A percentile compares a stretch with the other conserved stretches of the same genome.
Evolutionary conservation across 495 filamentous ascomycete species (phyloP).

Genomic region (Aspergillus diversus): DNA sequence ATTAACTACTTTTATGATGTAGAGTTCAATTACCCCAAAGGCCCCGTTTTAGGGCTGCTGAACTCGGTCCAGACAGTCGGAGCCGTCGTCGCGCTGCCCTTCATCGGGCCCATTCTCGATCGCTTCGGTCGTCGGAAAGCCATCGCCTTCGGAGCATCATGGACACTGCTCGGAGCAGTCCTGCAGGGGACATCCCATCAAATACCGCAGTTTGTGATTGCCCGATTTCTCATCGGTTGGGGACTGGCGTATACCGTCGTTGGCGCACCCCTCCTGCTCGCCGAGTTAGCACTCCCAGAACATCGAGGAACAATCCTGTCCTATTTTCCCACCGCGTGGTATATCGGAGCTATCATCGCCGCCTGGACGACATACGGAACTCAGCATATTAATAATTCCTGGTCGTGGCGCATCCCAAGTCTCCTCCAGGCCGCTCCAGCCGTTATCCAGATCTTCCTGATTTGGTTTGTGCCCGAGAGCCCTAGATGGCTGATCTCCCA

Average conservation of each 20-base stretch:
- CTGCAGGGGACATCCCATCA: conserved; percentile 7
- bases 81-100: conserved; percentile 12
- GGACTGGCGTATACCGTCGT: conserved; percentile 9
- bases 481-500: conserved; percentile 11
- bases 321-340: conserved; percentile 12
- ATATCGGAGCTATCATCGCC: conserved; percentile 9
- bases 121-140: conserved; percentile 9
- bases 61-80: conserved; percentile 14
- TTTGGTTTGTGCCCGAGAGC: conserved; percentile 12
- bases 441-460: conserved; percentile 7
- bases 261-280: conserved; percentile 7
- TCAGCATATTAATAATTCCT: conserved; percentile 2
- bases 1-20: not conserved
- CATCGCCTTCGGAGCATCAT: conserved; percentile 12
- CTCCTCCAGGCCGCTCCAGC: conserved; percentile 8
- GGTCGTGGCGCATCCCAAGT: conserved; percentile 14
- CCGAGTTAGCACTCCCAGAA: not conserved
- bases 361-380: conserved; percentile 12
- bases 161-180: conserved; percentile 8
- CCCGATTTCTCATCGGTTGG: conserved; percentile 8
- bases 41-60: conserved; percentile 6
- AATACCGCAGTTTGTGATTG: conserved; percentile 9
- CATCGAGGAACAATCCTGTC: conserved; percentile 8
- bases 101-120: conserved; percentile 7
- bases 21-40: conserved; percentile 7